These are phyloP conservation scores for Aspergillus intermedius DNA, from an alignment of 2,329 filamentous ascomycete species.

Conservation along the genomic window DNA sequence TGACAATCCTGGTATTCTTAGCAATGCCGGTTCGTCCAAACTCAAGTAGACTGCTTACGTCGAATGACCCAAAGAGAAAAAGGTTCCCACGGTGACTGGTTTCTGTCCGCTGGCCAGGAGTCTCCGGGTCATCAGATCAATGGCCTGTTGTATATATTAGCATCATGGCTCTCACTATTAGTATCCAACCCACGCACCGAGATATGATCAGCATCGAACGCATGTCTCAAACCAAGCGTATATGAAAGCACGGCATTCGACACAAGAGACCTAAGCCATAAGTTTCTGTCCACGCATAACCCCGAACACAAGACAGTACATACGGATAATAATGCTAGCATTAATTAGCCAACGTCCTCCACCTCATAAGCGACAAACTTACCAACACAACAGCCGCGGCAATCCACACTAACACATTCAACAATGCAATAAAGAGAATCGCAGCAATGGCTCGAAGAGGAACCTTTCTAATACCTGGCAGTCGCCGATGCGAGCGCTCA, in stretches of 20 bases:
- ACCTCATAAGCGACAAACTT: slow-evolving; percentile 14
- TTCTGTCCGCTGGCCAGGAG: slow-evolving; percentile 78
- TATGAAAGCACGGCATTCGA: slow-evolving; percentile 80
- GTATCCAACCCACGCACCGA: slow-evolving; percentile 37
- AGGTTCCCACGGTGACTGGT: slow-evolving; percentile 88
- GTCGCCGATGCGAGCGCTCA: slow-evolving; percentile 43
- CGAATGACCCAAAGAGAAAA: slow-evolving; percentile 88
- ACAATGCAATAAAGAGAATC: slow-evolving; percentile 46
- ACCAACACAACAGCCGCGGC: slow-evolving; percentile 53
- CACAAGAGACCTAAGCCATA: slow-evolving; percentile 51
- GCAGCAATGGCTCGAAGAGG: slow-evolving; percentile 53
- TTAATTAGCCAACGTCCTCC: slow-evolving; percentile 6
- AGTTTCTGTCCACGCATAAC: slow-evolving; percentile 3
- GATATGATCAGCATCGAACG: slow-evolving; percentile 95
- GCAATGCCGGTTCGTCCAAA: background rate
- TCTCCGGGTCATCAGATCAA: slow-evolving; percentile 88
- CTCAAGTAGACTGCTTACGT: slow-evolving; percentile 44
- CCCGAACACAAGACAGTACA: background rate
- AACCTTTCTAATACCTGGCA: slow-evolving; percentile 51
- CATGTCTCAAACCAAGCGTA: slow-evolving; percentile 82
- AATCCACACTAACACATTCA: slow-evolving; percentile 55
- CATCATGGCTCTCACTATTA: background rate
- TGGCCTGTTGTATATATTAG: slow-evolving; percentile 54
- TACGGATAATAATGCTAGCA: slow-evolving; percentile 32
- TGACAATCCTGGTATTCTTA: slow-evolving; percentile 55